A percentile compares a stretch with the other conserved stretches of the same genome.
Conservation (phyloP, 495 filamentous ascomycete genomes). For the Rhypophila decipiens region DNA sequence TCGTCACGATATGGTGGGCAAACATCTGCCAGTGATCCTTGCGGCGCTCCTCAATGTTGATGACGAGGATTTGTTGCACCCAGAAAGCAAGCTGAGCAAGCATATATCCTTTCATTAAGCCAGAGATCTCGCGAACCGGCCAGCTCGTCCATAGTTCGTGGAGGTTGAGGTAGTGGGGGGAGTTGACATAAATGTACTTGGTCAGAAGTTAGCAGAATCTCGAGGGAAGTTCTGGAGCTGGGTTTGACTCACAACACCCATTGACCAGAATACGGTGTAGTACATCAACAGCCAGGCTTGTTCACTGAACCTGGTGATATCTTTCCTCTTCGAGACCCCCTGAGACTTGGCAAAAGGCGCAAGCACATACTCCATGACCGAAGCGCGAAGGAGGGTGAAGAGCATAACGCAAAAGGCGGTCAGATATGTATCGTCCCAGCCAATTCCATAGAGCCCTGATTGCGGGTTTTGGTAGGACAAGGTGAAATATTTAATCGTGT, state of each 20-base stretch:
- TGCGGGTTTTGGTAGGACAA: slow-evolving; percentile 72
- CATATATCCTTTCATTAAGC: slow-evolving; percentile 83
- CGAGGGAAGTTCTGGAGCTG: too few species aligned
- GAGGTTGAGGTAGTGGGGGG: slow-evolving; percentile 72
- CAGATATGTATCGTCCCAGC: slow-evolving; percentile 72
- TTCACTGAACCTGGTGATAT: slow-evolving; percentile 74
- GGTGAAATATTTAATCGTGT: slow-evolving; percentile 77
- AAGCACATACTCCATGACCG: slow-evolving; percentile 78
- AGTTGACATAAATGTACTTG: slow-evolving; percentile 75
- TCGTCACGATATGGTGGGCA: slow-evolving; percentile 87
- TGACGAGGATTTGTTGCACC: slow-evolving; percentile 87
- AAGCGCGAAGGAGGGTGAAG: slow-evolving; percentile 81
- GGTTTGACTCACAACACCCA: slow-evolving; percentile 81
- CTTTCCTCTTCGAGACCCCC: slow-evolving; percentile 69
- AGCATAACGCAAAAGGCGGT: slow-evolving; percentile 73
- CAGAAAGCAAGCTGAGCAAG: slow-evolving; percentile 88
- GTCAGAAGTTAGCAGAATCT: slow-evolving; percentile 14
- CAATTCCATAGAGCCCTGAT: slow-evolving; percentile 62
- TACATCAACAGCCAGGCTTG: slow-evolving; percentile 88
- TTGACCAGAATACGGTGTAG: slow-evolving; percentile 67
- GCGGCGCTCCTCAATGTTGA: slow-evolving; percentile 86
- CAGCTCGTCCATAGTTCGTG: slow-evolving; percentile 75
- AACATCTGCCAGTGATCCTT: slow-evolving; percentile 98
- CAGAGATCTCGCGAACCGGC: slow-evolving; percentile 66
- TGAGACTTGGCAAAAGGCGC: slow-evolving; percentile 61